Evolutionary conservation across 2,329 filamentous ascomycete genomes (phyloP).

Genomic region (Nemania sp.): DNA sequence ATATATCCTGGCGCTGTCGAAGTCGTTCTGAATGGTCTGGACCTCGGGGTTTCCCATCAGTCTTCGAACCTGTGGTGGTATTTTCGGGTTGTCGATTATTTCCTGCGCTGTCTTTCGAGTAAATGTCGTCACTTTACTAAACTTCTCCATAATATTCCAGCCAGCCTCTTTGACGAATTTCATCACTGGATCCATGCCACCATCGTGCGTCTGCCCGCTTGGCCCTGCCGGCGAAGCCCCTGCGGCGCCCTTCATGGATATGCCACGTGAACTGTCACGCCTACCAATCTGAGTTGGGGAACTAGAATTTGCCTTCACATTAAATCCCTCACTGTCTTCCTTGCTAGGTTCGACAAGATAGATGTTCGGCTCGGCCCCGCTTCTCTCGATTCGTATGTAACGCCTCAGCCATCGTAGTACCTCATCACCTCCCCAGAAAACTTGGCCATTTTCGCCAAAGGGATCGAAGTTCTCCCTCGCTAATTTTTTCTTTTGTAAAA

Average conservation of each 20-base stretch:
- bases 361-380: conserved; percentile 86
- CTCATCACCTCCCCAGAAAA: conserved; percentile 99
- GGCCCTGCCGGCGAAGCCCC: conserved; percentile 54
- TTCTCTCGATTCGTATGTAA: conserved; percentile 86
- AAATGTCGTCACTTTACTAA: conserved; percentile 97
- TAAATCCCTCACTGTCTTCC: conserved; percentile 87
- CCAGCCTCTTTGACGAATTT: conserved; percentile 95
- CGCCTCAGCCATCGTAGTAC: conserved; percentile 89
- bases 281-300: conserved; percentile 58
- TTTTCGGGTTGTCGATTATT: conserved; percentile 87
- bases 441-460: conserved; percentile 83
- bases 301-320: conserved; percentile 67
- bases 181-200: conserved; percentile 89
- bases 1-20: conserved; percentile 94
- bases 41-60: conserved; percentile 93
- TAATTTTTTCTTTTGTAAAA: conserved; percentile 89
- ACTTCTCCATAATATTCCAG: conserved; percentile 96
- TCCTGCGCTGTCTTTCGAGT: conserved; percentile 92
- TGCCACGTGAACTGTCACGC: conserved; percentile 53
- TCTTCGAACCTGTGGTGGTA: conserved; percentile 88
- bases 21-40: conserved; percentile 94
- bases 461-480: conserved; percentile 89
- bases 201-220: conserved; percentile 65
- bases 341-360: conserved; percentile 89
- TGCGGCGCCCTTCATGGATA: conserved; percentile 51